These are phyloP conservation scores for Zanthoxylum bungeanum DNA, from an alignment of 345 rosid species.

Conservation along the genomic window DNA sequence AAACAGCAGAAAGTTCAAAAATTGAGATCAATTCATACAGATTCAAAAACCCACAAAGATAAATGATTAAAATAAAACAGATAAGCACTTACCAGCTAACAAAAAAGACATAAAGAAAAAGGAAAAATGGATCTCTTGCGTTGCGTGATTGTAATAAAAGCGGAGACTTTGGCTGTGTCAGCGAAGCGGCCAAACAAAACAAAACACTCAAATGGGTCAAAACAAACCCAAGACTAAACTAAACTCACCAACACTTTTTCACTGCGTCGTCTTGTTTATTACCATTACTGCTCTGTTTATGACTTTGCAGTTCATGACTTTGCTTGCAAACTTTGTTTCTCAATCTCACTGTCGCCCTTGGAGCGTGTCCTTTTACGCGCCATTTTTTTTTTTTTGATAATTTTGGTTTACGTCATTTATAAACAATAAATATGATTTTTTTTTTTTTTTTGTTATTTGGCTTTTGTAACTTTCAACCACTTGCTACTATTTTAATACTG, in stretches of 20 bases:
- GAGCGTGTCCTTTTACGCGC: neutral
- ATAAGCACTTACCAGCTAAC: slow-evolving; percentile 21
- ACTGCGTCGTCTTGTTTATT: neutral
- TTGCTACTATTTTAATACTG: no score
- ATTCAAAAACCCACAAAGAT: no score
- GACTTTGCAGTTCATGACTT: neutral
- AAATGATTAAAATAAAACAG: no score
- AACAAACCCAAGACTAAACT: slow-evolving; percentile 9
- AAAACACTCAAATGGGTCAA: neutral
- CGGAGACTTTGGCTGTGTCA: slow-evolving; percentile 8
- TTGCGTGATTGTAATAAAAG: neutral
- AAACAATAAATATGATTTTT: no score
- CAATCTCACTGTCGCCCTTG: neutral
- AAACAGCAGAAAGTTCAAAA: slow-evolving; percentile 14
- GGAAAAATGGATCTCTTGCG: neutral
- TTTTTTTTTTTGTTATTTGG: no score
- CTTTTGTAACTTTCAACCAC: no score
- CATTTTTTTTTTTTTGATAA: no score
- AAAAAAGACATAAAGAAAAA: neutral
- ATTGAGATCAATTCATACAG: slow-evolving; percentile 14
- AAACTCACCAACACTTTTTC: neutral
- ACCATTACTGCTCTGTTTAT: neutral
- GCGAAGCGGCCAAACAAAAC: neutral
- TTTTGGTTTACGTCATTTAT: no score
- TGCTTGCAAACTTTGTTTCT: neutral